Evolutionary conservation across 2,329 filamentous ascomycete genomes (phyloP).

Genomic region (Aspergillus unguis): DNA sequence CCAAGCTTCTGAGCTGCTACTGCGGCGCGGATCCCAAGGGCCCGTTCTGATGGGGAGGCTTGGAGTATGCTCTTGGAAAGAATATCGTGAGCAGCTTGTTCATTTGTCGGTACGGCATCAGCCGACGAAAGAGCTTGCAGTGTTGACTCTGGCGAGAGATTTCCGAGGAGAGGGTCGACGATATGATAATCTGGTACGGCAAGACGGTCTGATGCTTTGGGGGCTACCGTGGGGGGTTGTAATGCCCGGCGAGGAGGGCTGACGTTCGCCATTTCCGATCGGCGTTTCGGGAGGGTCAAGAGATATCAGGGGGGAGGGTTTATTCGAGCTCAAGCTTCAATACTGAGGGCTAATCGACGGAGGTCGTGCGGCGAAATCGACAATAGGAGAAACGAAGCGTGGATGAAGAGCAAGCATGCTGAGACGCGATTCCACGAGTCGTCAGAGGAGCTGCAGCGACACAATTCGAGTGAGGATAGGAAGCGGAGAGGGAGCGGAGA

Average conservation of each 20-base stretch:
- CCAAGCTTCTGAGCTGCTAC: conserved; percentile 57
- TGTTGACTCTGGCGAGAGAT: conserved; percentile 54
- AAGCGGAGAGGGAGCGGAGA: neutral
- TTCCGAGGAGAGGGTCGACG: conserved; percentile 49
- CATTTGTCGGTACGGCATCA: conserved; percentile 40
- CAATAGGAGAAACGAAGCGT: conserved; percentile 24
- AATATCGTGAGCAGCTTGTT: conserved; percentile 37
- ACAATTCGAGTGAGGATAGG: neutral
- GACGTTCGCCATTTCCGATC: conserved; percentile 30
- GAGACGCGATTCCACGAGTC: conserved; percentile 26
- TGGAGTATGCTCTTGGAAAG: conserved; percentile 51
- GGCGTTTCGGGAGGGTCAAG: neutral
- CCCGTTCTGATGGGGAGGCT: conserved; percentile 56
- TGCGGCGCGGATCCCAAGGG: conserved; percentile 58
- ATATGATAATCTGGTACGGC: conserved; percentile 36
- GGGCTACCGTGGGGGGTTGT: conserved; percentile 31
- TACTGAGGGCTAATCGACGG: conserved; percentile 25
- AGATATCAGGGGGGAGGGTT: neutral
- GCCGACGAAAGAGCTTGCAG: conserved; percentile 48
- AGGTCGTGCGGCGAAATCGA: conserved; percentile 27
- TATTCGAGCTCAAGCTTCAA: conserved; percentile 11
- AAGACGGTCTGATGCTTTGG: conserved; percentile 38
- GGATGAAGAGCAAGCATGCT: conserved; percentile 36
- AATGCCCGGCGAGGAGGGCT: conserved; percentile 29
- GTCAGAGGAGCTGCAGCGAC: conserved; percentile 6